Conservation (phyloP, 768 basidiomycete species). For the Filobasidium floriforme region DNA sequence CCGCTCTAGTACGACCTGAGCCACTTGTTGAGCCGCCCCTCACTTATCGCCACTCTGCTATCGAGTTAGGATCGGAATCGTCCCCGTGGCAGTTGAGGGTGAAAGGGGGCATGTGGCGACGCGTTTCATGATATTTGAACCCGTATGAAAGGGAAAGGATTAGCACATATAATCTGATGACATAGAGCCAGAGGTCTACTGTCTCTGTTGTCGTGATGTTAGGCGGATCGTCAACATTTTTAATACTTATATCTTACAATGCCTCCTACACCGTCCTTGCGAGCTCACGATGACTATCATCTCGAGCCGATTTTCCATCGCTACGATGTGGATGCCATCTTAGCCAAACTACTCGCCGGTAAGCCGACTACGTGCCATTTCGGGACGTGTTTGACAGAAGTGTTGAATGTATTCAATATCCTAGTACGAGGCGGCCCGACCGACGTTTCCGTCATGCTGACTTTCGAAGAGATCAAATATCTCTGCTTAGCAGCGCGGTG, state of each 20-base stretch:
- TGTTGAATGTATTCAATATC: neutral
- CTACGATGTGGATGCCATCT: neutral
- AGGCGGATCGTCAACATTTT: too few species aligned
- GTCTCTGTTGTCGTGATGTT: too few species aligned
- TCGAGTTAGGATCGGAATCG: too few species aligned
- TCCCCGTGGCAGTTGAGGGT: too few species aligned
- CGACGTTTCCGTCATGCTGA: neutral
- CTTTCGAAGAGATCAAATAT: conserved; percentile 10
- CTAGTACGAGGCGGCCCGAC: neutral
- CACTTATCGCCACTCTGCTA: too few species aligned
- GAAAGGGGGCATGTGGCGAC: too few species aligned
- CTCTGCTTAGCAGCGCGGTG: conserved; percentile 6
- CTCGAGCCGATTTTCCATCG: conserved; percentile 9
- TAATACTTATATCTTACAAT: neutral
- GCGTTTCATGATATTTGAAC: too few species aligned
- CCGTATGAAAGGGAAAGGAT: too few species aligned
- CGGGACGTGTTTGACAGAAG: neutral
- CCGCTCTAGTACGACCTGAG: too few species aligned
- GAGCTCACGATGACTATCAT: conserved; percentile 2
- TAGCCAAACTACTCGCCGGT: neutral
- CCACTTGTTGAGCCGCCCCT: too few species aligned
- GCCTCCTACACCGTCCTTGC: neutral
- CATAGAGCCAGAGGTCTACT: too few species aligned
- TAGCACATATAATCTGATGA: too few species aligned
- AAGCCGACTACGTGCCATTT: neutral